A percentile compares a stretch with the other conserved stretches of the same genome.
Evolutionary conservation across 305 asterid genomes (phyloP).

Genomic region (Euphrasia arctica): DNA sequence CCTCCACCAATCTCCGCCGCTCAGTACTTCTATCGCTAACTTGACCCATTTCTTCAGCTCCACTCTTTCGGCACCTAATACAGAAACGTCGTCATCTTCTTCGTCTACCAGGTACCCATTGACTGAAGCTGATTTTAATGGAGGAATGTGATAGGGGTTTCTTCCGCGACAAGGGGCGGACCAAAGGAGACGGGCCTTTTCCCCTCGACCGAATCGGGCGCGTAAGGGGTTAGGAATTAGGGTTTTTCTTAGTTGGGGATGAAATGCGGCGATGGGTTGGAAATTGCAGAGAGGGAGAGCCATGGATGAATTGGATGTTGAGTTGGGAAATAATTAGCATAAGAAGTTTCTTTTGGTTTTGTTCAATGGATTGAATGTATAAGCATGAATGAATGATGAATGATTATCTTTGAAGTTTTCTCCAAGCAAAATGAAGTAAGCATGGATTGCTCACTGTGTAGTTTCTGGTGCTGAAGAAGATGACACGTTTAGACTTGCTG

Average conservation of each 20-base stretch:
- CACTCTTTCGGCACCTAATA: constrained; percentile 14
- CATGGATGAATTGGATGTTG: constrained; percentile 19
- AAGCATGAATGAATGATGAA: too few species aligned
- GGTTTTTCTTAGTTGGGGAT: constrained; percentile 26
- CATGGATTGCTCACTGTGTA: too few species aligned
- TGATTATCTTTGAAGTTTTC: too few species aligned
- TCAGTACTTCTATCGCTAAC: constrained; percentile 43
- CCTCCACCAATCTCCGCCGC: constrained; percentile 97
- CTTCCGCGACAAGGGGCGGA: constrained; percentile 13
- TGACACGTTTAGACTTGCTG: too few species aligned
- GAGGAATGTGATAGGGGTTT: constrained; percentile 37
- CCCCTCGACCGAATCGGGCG: constrained; percentile 23
- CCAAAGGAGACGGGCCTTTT: constrained; percentile 28
- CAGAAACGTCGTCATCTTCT: constrained; percentile 27
- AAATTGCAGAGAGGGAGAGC: constrained; percentile 38
- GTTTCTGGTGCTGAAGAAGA: too few species aligned
- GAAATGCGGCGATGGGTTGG: constrained; percentile 34
- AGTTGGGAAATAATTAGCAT: not conserved
- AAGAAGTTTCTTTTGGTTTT: too few species aligned
- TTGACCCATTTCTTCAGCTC: constrained; percentile 51
- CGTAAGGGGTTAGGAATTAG: constrained; percentile 15
- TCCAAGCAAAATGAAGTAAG: too few species aligned
- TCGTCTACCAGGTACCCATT: constrained; percentile 53
- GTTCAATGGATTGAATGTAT: too few species aligned
- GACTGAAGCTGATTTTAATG: constrained; percentile 46